Evolutionary conservation across 129 eudicot species (phyloP), one percentile per base, ranked within the genome.

Genomic region (carrot (Daucus carota)): DNA sequence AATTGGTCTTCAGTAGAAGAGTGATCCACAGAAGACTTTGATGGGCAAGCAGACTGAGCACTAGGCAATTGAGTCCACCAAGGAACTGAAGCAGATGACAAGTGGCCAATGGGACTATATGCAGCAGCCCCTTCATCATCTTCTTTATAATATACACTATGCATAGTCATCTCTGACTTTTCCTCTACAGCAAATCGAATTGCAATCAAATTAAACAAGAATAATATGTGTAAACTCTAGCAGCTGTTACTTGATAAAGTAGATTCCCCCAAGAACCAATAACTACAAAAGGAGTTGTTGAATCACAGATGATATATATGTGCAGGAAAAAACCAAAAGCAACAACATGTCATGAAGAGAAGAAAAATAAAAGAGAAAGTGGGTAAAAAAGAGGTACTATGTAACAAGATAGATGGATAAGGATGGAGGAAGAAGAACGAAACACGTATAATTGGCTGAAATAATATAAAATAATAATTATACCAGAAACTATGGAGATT

Each of bases 41-140:
- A 63, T 42, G 60, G 84, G 47, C 76, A 78, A 62, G 75, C 70
- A 72, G 81, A 52, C 22, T 84, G 85, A 48, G 50, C 80, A 42
- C 32, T 76, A 80, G 80, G 72, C 72, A 87, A 73, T 42, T 81
- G 94, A 77, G 85, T 50, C 96, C 91, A 87, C 91, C 91, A 85
- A 54, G 88, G 88, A 82, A 80, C 86, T 44, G 88, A 54, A 31
- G 81, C 80, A 12, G 76, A 76, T 81, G 86, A 52, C 84, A 79
- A 45, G 36, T 79, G 75, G 48, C 80, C 87, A 73, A 73, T 74
- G 6, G 76, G 75, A 72, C 80, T 72, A 3, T 80, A 75, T 26
- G 69, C 36, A 26, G 28, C 68, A 78, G 79, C 75, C 34, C 79
- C 87, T 40, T 78, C 82, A 77, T 79, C 74, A 60, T 83, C 86